phyloP scores from a whole-genome alignment of 768 basidiomycete species.

The Hypholoma fasciculare region DNA sequence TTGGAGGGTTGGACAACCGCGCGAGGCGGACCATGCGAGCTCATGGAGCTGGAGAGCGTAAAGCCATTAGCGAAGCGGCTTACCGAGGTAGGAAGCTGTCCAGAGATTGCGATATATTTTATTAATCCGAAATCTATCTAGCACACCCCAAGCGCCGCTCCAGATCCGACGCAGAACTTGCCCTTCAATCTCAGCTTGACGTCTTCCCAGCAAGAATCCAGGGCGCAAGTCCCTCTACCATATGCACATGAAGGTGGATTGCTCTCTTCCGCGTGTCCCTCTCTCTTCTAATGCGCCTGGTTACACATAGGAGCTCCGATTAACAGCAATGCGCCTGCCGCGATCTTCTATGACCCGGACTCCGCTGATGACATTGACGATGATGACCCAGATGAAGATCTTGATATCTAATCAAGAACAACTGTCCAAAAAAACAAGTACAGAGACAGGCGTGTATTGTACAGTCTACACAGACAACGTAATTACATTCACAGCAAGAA shows the following conservation, averaged over 20 bases:
- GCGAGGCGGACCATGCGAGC: slow-evolving; percentile 37
- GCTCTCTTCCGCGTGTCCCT: neutral
- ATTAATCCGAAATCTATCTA: neutral
- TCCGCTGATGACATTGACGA: slow-evolving; percentile 94
- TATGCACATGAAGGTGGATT: slow-evolving; percentile 80
- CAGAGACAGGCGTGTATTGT: neutral
- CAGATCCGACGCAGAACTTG: slow-evolving; percentile 67
- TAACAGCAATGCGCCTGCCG: slow-evolving; percentile 29
- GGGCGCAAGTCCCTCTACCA: slow-evolving; percentile 84
- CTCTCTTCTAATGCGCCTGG: neutral
- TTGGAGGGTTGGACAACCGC: slow-evolving; percentile 62
- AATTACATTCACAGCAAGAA: slow-evolving; percentile 2
- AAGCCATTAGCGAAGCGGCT: slow-evolving; percentile 40
- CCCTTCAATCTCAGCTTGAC: slow-evolving; percentile 91
- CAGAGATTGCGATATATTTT: neutral
- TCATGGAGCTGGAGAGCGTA: slow-evolving; percentile 53
- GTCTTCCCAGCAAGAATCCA: slow-evolving; percentile 73
- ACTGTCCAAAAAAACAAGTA: neutral
- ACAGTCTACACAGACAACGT: neutral
- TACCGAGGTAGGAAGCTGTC: slow-evolving; percentile 27
- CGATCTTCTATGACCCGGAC: slow-evolving; percentile 89
- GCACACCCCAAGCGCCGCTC: slow-evolving; percentile 20
- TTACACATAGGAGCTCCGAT: slow-evolving; percentile 32
- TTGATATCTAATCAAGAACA: slow-evolving; percentile 61
- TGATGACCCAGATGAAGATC: slow-evolving; percentile 94